Evolutionary conservation across 2,329 filamentous ascomycete genomes (phyloP), one percentile per base, ranked within the genome.

Genomic region (Penicillium sp.): DNA sequence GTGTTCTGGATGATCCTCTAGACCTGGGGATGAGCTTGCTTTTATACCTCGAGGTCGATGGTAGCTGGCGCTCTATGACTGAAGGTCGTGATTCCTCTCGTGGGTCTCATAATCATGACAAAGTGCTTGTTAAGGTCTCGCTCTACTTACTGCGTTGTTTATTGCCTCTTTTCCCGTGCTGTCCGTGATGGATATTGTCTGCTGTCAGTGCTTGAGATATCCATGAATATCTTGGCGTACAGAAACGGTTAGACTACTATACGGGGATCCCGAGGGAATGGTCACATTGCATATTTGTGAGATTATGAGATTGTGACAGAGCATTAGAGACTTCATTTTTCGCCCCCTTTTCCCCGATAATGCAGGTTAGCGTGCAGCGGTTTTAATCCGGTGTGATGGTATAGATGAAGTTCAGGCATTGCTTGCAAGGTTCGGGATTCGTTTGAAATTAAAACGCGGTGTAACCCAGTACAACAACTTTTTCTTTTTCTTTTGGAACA

Each of bases 71-170:
- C 33, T 25, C 25, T 25, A 12, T 25, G 33, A 13, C 35, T 17
- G n/a, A 15, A 41, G 21, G 12, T 2, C 15, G 7, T 38, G 2
- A 15, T 17, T 17, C 9, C 3, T 15, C 12, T 17, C 15, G 7
- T 15, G 13, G 17, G 42, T 55, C 13, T 13, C 31, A 50, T 55
- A 55, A 50, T 55, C 45, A 49, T 55, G 53, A 55, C 53, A 35
- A 42, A 50, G 4, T 9, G 17, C 15, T 47, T 21, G 4, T 5
- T 23, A 53, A 45, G 21, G 15, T 15, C 45, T 21, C 3, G 13
- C 29, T 15, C 36, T 31, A 38, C 53, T 50, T 36, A 49, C 8
- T 31, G 3, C 44, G 2, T 6, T 35, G 17, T 9, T 41, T 39
- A 33, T 41, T 21, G 25, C 13, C 19, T 19, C 13, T 31, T 23